These are phyloP conservation scores for Allium cepa DNA, from an alignment of 106 monocot species.

Conservation along the genomic window DNA sequence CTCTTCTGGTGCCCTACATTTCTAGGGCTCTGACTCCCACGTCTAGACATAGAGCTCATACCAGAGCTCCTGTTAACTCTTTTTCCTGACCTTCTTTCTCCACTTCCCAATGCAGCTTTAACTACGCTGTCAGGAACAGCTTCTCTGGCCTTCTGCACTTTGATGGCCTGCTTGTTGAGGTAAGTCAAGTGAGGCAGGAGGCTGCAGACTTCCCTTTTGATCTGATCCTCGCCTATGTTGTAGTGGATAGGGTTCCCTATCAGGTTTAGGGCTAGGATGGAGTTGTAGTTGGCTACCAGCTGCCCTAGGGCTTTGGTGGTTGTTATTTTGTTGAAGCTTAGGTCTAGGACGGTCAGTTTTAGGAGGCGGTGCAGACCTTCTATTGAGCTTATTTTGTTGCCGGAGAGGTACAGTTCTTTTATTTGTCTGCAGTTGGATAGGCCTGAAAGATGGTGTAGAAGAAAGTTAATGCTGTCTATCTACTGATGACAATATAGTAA, in stretches of 20 bases:
- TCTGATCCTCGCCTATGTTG: constrained; percentile 81
- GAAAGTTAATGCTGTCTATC: background rate
- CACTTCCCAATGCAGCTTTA: constrained; percentile 66
- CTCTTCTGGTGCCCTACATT: constrained; percentile 12
- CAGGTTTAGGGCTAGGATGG: constrained; percentile 73
- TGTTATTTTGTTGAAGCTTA: constrained; percentile 94
- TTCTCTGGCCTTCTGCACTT: constrained; percentile 52
- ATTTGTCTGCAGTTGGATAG: constrained; percentile 75
- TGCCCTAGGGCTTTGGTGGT: constrained; percentile 74
- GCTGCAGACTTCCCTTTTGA: constrained; percentile 53
- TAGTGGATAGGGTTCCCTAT: constrained; percentile 78
- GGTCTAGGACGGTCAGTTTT: constrained; percentile 70
- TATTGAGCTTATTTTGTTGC: constrained; percentile 87
- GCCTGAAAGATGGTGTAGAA: constrained; percentile 25
- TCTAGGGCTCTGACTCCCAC: background rate
- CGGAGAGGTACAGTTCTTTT: constrained; percentile 87
- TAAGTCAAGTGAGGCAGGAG: constrained; percentile 65
- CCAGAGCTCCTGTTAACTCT: constrained; percentile 8
- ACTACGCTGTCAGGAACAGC: constrained; percentile 46
- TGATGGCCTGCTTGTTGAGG: constrained; percentile 83
- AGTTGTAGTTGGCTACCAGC: constrained; percentile 90
- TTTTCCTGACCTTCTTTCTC: constrained; percentile 15
- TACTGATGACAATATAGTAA: background rate
- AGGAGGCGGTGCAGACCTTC: constrained; percentile 90
- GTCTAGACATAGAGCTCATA: background rate